Evolutionary conservation across 192 early-diverging fungal species (phyloP).

Genomic region (Coemansia sp.): DNA sequence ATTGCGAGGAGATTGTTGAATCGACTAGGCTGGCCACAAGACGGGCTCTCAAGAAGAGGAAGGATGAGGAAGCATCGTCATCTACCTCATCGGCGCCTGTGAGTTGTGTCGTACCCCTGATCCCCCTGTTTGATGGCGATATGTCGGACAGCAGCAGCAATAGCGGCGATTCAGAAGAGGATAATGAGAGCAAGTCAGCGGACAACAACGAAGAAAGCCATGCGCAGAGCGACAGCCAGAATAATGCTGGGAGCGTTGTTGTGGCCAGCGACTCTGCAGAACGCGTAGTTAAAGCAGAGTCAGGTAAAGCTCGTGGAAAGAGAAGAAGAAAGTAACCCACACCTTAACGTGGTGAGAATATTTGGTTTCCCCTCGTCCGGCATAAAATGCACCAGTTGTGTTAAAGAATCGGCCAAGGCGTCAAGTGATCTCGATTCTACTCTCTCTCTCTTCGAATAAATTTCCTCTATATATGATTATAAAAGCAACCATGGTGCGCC

Average conservation of each 20-base stretch:
- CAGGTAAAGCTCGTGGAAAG: background rate
- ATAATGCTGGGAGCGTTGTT: background rate
- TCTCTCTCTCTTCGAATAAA: background rate
- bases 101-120: conserved; percentile 12
- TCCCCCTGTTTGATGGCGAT: conserved; percentile 41
- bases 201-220: background rate
- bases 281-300: background rate
- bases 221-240: background rate
- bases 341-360: background rate
- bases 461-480: background rate
- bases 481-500: background rate
- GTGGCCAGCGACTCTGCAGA: background rate
- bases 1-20: conserved; percentile 67
- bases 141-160: conserved; percentile 19
- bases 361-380: background rate
- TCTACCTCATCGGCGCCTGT: background rate
- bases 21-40: conserved; percentile 61
- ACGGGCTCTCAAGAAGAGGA: conserved; percentile 26
- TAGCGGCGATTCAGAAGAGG: conserved; percentile 9
- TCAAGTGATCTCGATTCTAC: background rate
- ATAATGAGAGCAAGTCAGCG: background rate
- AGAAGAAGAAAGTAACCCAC: background rate
- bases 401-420: background rate
- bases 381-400: background rate
- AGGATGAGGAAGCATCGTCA: background rate